Conservation (phyloP, 495 filamentous ascomycete species). For the Penicillium cinerascens region DNA sequence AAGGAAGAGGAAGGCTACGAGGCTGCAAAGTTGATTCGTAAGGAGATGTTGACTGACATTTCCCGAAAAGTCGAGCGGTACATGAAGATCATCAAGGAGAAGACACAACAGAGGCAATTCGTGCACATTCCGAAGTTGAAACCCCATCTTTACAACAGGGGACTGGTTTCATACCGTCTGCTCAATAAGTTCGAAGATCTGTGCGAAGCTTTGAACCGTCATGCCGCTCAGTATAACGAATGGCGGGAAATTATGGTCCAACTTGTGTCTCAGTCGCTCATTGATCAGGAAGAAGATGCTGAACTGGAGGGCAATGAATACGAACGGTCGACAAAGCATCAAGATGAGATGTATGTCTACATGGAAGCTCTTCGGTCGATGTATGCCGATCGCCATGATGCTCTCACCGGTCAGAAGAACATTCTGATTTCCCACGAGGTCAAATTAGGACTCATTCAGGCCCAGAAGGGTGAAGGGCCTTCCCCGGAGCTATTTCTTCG, state of each 20-base stretch:
- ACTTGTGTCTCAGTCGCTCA: constrained; percentile 66
- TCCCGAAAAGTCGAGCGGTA: constrained; percentile 48
- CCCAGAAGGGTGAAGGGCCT: constrained; percentile 61
- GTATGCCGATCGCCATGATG: constrained; percentile 73
- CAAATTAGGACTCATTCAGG: constrained; percentile 52
- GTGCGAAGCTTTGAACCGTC: constrained; percentile 57
- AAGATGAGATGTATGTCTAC: constrained; percentile 83
- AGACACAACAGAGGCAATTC: constrained; percentile 49
- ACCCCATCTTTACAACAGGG: constrained; percentile 47
- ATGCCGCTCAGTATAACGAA: constrained; percentile 63
- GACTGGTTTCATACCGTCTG: constrained; percentile 58
- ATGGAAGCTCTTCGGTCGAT: constrained; percentile 70
- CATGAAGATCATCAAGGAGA: constrained; percentile 44
- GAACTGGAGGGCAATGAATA: constrained; percentile 88
- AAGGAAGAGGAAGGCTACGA: constrained; percentile 72
- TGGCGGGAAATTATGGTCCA: constrained; percentile 70
- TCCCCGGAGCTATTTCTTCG: constrained; percentile 65
- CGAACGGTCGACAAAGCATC: constrained; percentile 76
- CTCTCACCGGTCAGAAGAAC: constrained; percentile 71
- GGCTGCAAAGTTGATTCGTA: constrained; percentile 67
- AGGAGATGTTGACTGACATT: constrained; percentile 62
- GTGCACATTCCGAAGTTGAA: constrained; percentile 60
- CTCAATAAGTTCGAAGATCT: constrained; percentile 56
- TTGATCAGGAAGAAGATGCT: constrained; percentile 70
- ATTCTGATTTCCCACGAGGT: constrained; percentile 77